Percentiles rank a stretch among this genome's conserved stretches.
Evolutionary conservation across 495 filamentous ascomycete genomes (phyloP).

Genomic region (Cercophora samala): DNA sequence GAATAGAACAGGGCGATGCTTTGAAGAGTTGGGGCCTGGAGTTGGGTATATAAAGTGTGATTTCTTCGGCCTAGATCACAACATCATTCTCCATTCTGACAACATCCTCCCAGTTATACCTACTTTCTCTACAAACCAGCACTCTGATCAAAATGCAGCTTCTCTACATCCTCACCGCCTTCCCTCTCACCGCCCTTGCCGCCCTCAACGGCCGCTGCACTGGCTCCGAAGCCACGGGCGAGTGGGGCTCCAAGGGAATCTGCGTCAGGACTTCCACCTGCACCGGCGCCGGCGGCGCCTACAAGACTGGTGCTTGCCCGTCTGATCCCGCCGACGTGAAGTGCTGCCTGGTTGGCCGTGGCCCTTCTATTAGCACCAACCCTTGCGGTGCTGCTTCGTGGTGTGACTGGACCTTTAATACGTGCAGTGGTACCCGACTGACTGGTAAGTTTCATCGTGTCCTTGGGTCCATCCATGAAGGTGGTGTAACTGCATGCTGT

Average conservation of each 20-base stretch:
- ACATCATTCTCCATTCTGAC: neutral
- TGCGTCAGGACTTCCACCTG: conserved; percentile 13
- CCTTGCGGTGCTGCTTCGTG: neutral
- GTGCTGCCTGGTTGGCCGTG: conserved; percentile 14
- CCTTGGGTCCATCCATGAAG: too few relatives aligned
- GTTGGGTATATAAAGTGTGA: neutral
- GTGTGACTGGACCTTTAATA: neutral
- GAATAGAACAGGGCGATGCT: too few relatives aligned
- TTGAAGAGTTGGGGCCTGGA: too few relatives aligned
- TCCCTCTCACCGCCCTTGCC: conserved; percentile 3
- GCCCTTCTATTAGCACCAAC: neutral
- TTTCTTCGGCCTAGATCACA: neutral
- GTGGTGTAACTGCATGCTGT: too few relatives aligned
- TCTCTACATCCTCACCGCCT: neutral
- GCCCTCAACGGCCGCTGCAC: conserved; percentile 19
- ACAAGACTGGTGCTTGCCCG: neutral
- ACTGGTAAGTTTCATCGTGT: neutral
- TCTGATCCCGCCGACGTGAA: conserved; percentile 18
- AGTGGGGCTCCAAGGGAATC: conserved; percentile 12
- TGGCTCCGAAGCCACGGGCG: conserved; percentile 13
- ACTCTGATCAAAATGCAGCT: neutral
- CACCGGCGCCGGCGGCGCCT: neutral
- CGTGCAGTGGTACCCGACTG: neutral
- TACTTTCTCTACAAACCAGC: too few relatives aligned
- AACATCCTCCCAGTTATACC: neutral